These are phyloP conservation scores for Candida coquimbonensis DNA, from an alignment of 805 yeast species.

Conservation along the genomic window DNA sequence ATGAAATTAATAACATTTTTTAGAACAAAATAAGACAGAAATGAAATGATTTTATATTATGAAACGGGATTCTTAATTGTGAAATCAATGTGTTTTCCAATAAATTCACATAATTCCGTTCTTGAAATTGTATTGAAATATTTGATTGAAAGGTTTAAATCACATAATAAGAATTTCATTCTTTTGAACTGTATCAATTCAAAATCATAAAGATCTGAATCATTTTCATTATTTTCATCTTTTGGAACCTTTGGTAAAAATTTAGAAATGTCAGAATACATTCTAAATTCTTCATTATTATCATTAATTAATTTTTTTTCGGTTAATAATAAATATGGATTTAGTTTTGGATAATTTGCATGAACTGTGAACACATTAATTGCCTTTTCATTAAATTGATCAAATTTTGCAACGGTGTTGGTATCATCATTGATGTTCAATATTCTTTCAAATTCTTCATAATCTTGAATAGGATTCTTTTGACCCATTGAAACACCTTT, in stretches of 20 bases:
- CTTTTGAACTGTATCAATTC: conserved; percentile 50
- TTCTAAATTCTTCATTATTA: conserved; percentile 18
- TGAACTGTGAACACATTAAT: conserved; percentile 29
- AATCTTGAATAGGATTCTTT: conserved; percentile 61
- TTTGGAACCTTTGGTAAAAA: conserved; percentile 22
- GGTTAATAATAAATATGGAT: conserved; percentile 25
- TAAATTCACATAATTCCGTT: conserved; percentile 40
- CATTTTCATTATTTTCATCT: conserved; percentile 1
- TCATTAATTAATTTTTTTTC: conserved; percentile 14
- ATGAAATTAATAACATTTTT: neutral
- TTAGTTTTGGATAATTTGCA: conserved; percentile 30
- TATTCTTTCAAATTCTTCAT: conserved; percentile 13
- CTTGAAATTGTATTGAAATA: conserved; percentile 37
- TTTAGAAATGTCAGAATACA: conserved; percentile 19
- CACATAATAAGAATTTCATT: conserved; percentile 49
- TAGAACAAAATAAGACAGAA: too few relatives aligned
- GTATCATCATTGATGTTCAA: neutral
- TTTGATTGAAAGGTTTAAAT: conserved; percentile 37
- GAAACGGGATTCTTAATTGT: conserved; percentile 18
- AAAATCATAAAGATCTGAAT: conserved; percentile 33
- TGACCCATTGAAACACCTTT: conserved; percentile 78
- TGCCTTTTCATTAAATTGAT: conserved; percentile 7
- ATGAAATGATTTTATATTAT: too few relatives aligned
- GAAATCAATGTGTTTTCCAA: conserved; percentile 36
- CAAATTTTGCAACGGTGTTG: conserved; percentile 7